phyloP scores from a whole-genome alignment of 2,329 filamentous ascomycete genomes.

The Apiospora sp. region DNA sequence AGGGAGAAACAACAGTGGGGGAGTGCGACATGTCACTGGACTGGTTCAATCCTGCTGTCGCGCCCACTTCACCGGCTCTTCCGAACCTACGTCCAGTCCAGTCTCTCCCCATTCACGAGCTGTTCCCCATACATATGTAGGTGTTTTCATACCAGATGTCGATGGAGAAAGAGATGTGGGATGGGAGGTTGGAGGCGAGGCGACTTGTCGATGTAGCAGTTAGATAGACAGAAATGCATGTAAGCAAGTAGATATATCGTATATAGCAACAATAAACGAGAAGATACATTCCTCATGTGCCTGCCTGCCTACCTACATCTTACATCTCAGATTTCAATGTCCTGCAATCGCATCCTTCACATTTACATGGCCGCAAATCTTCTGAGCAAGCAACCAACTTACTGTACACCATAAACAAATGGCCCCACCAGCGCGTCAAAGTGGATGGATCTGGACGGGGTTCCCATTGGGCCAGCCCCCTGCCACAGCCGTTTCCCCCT shows the following conservation, averaged over 20 bases:
- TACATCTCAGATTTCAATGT: constrained; percentile 8
- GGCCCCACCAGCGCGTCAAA: background rate
- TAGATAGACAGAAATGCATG: background rate
- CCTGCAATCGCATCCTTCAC: background rate
- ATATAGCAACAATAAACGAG: background rate
- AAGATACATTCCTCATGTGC: background rate
- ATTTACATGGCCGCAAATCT: background rate
- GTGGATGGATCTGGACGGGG: constrained; percentile 6
- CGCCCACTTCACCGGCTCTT: constrained; percentile 17
- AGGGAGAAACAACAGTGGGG: constrained; percentile 20
- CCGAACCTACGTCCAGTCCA: background rate
- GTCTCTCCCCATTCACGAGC: background rate
- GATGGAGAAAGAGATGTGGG: background rate
- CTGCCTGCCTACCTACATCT: background rate
- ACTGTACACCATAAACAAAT: constrained; percentile 6
- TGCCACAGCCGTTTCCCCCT: constrained; percentile 1
- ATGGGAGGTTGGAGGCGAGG: background rate
- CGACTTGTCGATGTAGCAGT: background rate
- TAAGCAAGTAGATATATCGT: background rate
- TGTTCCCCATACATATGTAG: background rate
- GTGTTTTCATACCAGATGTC: background rate
- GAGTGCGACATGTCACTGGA: constrained; percentile 9
- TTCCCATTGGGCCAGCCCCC: constrained; percentile 8
- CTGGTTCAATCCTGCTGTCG: constrained; percentile 6
- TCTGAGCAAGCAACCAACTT: constrained; percentile 14